Evolutionary conservation across 1,284 basidiomycete genomes (phyloP), one percentile per base, ranked within the genome.

Genomic region (Somion occarium): DNA sequence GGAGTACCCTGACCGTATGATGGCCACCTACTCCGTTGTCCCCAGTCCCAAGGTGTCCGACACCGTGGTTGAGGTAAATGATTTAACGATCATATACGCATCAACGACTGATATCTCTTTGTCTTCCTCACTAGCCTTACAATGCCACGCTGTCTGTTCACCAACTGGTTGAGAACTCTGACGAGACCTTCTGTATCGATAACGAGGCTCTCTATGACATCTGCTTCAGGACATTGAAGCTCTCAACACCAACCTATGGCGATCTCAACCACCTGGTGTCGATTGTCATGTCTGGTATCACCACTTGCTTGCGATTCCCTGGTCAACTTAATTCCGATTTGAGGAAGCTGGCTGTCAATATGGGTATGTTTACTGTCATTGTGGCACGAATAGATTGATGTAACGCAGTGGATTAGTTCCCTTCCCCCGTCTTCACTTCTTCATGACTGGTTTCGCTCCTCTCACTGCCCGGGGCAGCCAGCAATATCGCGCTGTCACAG

Each of bases 151-250:
- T 98, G 50, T 94, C 94, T 42, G 86, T 96, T 39, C 92, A 98
- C 69, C 94, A 97, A 73, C 83, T 98, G 25, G 91, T 97, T 46
- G 95, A 98, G 72, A 94, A 96, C 78, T 93, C 91, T 43, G 95
- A 98, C 66, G 85, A 95, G 69, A 93, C 93, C 13, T 94, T 95
- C 80, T 96, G 92, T 69, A 89, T 97, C 62, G 96, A 98, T 72
- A 98, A 98, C 72, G 95, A 98, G 72, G 96, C 96, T 30, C 85
- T 98, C 53, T 97, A 97, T 74, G 94, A 98, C 68, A 98, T 98
- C 66, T 97, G 93, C 77, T 93, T 96, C 85, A 83, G 92, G 64
- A 97, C 95, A 44, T 82, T 98, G 67, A 98, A 98, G 78, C 83
- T 97, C 56, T 83, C 85, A 46, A 91, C 91, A 44, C 95, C 96